Percentiles rank a stretch among this genome's conserved stretches.
Evolutionary conservation across 208 protist species (phyloP).

Genomic region (Leptomonas pyrrhocoris): DNA sequence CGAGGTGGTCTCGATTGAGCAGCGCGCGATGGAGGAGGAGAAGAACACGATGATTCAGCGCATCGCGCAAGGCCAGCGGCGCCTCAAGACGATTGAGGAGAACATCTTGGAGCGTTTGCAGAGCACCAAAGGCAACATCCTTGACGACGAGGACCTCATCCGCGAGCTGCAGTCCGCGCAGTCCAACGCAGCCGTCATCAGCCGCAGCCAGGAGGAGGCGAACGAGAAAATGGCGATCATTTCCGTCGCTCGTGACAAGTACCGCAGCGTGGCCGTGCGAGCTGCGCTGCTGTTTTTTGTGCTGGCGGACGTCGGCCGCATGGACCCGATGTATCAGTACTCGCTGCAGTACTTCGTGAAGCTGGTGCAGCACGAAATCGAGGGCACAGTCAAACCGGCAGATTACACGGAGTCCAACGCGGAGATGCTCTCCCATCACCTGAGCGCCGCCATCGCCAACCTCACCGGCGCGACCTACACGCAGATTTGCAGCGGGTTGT

Average conservation of each 20-base stretch:
- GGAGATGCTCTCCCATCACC: conserved; percentile 70
- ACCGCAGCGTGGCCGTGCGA: conserved; percentile 90
- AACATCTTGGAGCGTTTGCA: conserved; percentile 91
- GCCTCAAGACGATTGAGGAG: conserved; percentile 93
- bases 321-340: conserved; percentile 99
- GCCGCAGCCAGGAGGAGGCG: conserved; percentile 87
- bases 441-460: conserved; percentile 79
- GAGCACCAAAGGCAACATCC: conserved; percentile 91
- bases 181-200: conserved; percentile 88
- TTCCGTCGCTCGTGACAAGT: conserved; percentile 85
- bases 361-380: conserved; percentile 91
- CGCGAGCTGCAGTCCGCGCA: conserved; percentile 93
- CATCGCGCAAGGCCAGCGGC: conserved; percentile 92
- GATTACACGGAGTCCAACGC: conserved; percentile 55
- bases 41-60: conserved; percentile 94
- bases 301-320: conserved; percentile 90
- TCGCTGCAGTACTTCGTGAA: conserved; percentile 98
- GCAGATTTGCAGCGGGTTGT: conserved; percentile 97
- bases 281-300: conserved; percentile 96
- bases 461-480: conserved; percentile 93
- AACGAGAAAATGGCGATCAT: conserved; percentile 95
- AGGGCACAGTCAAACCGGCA: conserved; percentile 62
- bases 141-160: conserved; percentile 96
- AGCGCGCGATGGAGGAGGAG: conserved; percentile 93
- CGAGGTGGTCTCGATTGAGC: conserved; percentile 93